Base-by-base conservation (phyloP, 2,329 filamentous ascomycete genomes). In the Fusarium azukiicola region DNA sequence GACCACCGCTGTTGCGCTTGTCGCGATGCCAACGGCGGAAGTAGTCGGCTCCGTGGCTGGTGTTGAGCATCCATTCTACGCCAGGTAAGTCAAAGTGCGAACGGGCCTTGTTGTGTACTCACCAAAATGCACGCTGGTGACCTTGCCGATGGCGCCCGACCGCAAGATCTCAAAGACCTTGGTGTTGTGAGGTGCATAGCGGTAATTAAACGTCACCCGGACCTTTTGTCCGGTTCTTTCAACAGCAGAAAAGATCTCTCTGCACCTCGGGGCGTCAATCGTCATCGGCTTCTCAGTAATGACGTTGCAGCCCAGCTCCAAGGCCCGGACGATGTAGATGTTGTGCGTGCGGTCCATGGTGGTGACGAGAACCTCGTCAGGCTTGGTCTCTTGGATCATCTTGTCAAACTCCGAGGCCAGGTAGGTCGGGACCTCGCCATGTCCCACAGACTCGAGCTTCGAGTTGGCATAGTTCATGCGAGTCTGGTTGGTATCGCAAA, bases 221-320 rank as follows among this genome's bases (percentile, higher is more conserved):
- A 94, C 88, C 50, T 89, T 87, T 17, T 89, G 87, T 4, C 86
- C 87, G 0, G 84, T 83, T 54, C 77, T 71, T 32, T 83, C 77
- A 1, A 83, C 82, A 7, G 82, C 82, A 17, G 76, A 78, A 21
- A 84, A 89, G 73, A 94, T 94, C 67, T 89, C 87, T 11, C 85
- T 87, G 49, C 92, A 93, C 5, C 92, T 89, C 3, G 89, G 87
- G 1, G 88, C 91, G 80, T 94, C 92, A 79, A 94, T 92, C 1
- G 93, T 94, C 93, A 94, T 94, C 8, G 93, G 93, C 83, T 94
- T 94, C 81, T 94, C 93, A 0, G 91, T 94, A n/a, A 94, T 87
- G 1, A 93, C 92, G 74, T 91, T 90, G 80, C 92, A 93, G 21
- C 92, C 93, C 2, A 93, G 85, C 76, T 94, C 92, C 66, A 94